phyloP scores from a whole-genome alignment of 345 rosid species.

The Adansonia digitata region DNA sequence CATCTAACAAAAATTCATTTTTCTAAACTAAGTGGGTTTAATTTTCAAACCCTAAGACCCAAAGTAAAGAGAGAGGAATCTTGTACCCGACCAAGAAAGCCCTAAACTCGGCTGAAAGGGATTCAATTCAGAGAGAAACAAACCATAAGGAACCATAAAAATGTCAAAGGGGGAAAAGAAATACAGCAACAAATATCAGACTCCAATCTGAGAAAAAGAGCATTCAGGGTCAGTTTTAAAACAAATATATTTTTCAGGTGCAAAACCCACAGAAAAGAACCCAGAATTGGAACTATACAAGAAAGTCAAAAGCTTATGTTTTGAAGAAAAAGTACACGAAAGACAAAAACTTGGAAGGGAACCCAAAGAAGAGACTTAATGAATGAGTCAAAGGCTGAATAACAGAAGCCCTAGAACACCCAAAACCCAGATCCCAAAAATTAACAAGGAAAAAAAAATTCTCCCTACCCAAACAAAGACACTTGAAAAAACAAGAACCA shows the following conservation, averaged over 20 bases:
- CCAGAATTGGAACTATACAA: constrained; percentile 26
- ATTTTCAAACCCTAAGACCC: constrained; percentile 12
- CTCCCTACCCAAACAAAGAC: constrained; percentile 12
- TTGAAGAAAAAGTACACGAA: constrained; percentile 27
- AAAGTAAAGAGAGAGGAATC: constrained; percentile 18
- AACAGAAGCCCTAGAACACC: constrained; percentile 51
- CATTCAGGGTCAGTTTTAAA: not conserved
- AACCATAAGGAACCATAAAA: not conserved
- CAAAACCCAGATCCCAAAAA: constrained; percentile 58
- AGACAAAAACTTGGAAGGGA: constrained; percentile 31
- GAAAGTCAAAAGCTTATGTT: constrained; percentile 38
- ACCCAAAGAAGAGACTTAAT: constrained; percentile 36
- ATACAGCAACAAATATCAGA: constrained; percentile 3
- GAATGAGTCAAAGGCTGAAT: constrained; percentile 27
- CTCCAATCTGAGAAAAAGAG: constrained; percentile 2
- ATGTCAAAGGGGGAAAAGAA: not conserved
- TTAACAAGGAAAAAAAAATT: constrained; percentile 14
- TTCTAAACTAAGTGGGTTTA: not conserved
- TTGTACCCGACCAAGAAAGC: constrained; percentile 35
- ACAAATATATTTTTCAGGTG: constrained; percentile 12
- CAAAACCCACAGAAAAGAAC: constrained; percentile 21
- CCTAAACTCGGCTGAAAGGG: constrained; percentile 15
- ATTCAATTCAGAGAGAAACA: constrained; percentile 9
- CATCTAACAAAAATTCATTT: constrained; percentile 18
- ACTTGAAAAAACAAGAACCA: constrained; percentile 15